Base-by-base conservation (phyloP, 169 alveolate genomes). In the Plasmodium malariae region DNA sequence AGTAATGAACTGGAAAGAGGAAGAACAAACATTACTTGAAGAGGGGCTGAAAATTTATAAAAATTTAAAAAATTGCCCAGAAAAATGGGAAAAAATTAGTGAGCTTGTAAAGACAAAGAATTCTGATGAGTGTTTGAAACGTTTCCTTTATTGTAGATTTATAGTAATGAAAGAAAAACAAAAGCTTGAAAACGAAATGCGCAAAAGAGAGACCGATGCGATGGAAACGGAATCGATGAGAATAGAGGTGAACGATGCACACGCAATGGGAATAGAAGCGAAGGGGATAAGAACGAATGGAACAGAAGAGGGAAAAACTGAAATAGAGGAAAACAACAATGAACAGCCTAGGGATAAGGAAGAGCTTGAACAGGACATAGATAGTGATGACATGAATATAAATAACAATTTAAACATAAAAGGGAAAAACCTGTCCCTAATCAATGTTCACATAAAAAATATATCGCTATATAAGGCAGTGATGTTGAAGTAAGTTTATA, bases 71-170 rank as follows among this genome's bases (percentile, higher is more conserved):
- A 78, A 78, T 78, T 78, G 72, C 7, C 89, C 89, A 30, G 72
- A 78, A 36, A 78, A 78, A 78, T 78, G 89, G 89, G 40, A 40
- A 62, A 78, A 78, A 54, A 57, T 78, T 78, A 78, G 89, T 37
- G 72, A 28, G 48, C n/a, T 78, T 48, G 89, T 78, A 37, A 78
- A 78, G 55, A 78, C 78, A 0, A 78, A 65, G 37, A 68, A 55
- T 26, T 30, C 89, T 6, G 89, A 78, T 28, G 89, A 78, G 6
- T 78, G 89, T 57, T n/a, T 78, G 68, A 78, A 78, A 40, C 89
- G 89, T 3, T 78, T 78, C 40, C 89, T 78, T 54, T 78, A 78
- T 37, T 78, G 89, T 68, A 62, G 89, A 68, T 45, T 63, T 36
- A 28, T 78, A 28, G 80, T 78, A 30, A 17, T 78, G 78, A 78